Evolutionary conservation across 306 rosid genomes (phyloP).

Genomic region (Lablab purpureus): DNA sequence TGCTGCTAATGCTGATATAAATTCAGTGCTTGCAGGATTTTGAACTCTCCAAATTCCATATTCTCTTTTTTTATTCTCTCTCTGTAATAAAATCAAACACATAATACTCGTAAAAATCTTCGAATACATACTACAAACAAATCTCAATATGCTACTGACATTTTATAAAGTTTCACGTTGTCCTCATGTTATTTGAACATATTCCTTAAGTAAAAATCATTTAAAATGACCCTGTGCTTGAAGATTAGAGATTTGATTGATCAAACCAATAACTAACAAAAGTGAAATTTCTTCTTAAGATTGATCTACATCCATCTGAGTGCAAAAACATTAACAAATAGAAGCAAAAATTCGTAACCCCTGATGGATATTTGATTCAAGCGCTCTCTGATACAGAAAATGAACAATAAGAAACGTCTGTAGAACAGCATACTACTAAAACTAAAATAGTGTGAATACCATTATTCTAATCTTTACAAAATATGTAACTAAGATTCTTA

Average conservation of each 20-base stretch:
- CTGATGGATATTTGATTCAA: neutral
- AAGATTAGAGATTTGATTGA: too few species aligned
- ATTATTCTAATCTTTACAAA: too few species aligned
- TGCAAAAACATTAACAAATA: neutral
- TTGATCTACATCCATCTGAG: neutral
- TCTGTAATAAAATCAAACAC: conserved; percentile 45
- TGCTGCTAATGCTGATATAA: conserved; percentile 73
- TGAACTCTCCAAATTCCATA: conserved; percentile 51
- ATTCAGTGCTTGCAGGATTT: conserved; percentile 68
- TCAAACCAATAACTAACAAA: too few species aligned
- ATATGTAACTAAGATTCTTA: too few species aligned
- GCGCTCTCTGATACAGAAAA: too few species aligned
- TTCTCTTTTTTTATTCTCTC: conserved; percentile 46
- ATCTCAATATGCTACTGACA: neutral
- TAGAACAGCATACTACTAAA: too few species aligned
- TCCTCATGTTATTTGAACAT: neutral
- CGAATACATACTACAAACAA: neutral
- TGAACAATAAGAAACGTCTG: too few species aligned
- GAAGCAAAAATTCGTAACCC: neutral
- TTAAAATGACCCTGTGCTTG: too few species aligned
- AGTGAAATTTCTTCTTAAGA: neutral
- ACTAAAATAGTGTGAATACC: too few species aligned
- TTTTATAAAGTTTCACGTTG: neutral
- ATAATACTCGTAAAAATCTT: neutral
- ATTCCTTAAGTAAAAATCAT: too few species aligned